Base-by-base conservation (phyloP, 2,329 filamentous ascomycete genomes). In the Aspergillus fumigatus region DNA sequence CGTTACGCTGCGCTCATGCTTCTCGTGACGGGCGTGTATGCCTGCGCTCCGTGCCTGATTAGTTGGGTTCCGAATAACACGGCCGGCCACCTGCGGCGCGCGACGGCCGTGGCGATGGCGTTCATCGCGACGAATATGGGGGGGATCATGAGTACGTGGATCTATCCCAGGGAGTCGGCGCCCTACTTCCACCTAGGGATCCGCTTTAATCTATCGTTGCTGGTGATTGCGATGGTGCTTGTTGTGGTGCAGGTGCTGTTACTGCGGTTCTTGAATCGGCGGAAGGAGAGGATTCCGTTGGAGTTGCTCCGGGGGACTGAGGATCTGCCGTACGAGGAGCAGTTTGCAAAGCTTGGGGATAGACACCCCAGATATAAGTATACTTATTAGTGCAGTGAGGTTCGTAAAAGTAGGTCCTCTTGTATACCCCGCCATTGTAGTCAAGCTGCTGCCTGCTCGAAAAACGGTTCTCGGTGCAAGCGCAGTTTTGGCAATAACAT, bases 11-110 rank as follows among this genome's bases (percentile, higher is more conserved):
- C 55, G 0, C 53, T 62, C 3, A 21, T 54, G 4, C 50, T 62
- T 17, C 50, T 60, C 4, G 45, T 60, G 3, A 57, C 59, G 3
- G 58, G 58, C 0, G 54, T 62, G 27, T 60, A 60, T 17, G 48
- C 59, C 0, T 55, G 53, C 23, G 53, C 58, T 0, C 58, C 59
- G 1, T 60, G 55, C 4, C 52, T 60, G 4, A 58, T 62, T 25
- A 58, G 55, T 2, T 62, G 58, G 58, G 48, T 58, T 0, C 58
- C 58, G 6, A 62, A 60, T 14, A 62, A 62, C 41, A 53, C 48
- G 4, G 57, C 54, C 0, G 57, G 57, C 2, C 54, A 59, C 48
- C 47, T 50, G 2, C 45, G 53, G 0, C 54, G 55, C 4, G 57
- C 59, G 0, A 53, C 55, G 1, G 55, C 55, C 2, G 57, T 61